Percentiles rank a stretch among this genome's conserved stretches.
phyloP scores from a whole-genome alignment of 1,284 basidiomycete genomes.

The Ceratobasidium sp. region DNA sequence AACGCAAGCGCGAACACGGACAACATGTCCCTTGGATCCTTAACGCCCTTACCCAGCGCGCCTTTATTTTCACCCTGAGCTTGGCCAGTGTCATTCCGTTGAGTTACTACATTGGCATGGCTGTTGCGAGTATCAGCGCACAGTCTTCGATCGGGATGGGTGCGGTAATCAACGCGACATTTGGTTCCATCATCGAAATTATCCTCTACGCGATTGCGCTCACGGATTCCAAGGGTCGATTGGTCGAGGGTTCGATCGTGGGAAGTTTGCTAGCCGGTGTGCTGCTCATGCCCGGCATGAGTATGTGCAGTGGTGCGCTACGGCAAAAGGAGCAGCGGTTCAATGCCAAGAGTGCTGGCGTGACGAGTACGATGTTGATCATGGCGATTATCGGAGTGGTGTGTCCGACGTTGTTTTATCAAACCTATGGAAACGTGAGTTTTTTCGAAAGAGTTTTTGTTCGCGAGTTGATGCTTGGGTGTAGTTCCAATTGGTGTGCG shows the following conservation, averaged over 20 bases:
- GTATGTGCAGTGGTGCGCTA: constrained; percentile 96
- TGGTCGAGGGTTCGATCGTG: constrained; percentile 98
- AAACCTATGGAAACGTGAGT: constrained; percentile 96
- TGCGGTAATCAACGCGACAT: constrained; percentile 99
- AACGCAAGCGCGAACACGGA: constrained; percentile 71
- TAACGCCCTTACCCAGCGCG: constrained; percentile 76
- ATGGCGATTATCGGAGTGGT: constrained; percentile 99
- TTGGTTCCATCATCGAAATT: constrained; percentile 98
- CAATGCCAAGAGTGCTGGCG: constrained; percentile 97
- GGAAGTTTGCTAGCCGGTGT: constrained; percentile 96
- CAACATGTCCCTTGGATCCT: constrained; percentile 76
- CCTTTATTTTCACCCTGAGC: constrained; percentile 86
- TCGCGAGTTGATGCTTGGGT: constrained; percentile 46
- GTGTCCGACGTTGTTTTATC: constrained; percentile 97
- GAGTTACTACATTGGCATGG: constrained; percentile 99
- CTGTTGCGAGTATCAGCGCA: constrained; percentile 97
- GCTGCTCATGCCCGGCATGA: constrained; percentile 95
- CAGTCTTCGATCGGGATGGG: constrained; percentile 99
- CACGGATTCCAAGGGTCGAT: constrained; percentile 87
- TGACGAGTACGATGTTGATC: constrained; percentile 99
- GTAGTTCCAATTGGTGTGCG: constrained; percentile 94
- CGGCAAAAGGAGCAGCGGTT: constrained; percentile 96
- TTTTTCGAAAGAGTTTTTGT: constrained; percentile 7
- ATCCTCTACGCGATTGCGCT: constrained; percentile 93
- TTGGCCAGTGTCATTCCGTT: constrained; percentile 95